These are phyloP conservation scores for Centaurea solstitialis DNA, from an alignment of 129 eudicot species.

Conservation along the genomic window DNA sequence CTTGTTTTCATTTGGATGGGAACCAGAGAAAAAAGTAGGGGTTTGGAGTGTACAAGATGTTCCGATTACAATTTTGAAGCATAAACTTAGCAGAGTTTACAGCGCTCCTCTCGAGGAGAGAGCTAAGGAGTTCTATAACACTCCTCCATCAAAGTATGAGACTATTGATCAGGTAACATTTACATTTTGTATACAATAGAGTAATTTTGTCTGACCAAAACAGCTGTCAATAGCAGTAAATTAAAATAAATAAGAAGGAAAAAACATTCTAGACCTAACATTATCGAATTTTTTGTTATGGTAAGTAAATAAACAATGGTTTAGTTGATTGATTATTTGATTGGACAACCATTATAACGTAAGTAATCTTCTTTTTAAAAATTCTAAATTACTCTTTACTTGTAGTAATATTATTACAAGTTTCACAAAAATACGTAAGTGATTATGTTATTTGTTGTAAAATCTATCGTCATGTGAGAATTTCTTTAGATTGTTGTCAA, in stretches of 20 bases:
- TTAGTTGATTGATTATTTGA: too few species aligned
- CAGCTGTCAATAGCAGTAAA: neutral
- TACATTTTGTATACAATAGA: neutral
- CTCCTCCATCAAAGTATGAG: constrained; percentile 83
- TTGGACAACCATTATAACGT: too few species aligned
- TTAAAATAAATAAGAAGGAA: too few species aligned
- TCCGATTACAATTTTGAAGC: constrained; percentile 63
- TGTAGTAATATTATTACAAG: too few species aligned
- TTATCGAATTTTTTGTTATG: too few species aligned
- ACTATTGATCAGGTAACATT: constrained; percentile 73
- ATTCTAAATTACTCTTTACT: neutral
- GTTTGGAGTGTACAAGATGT: constrained; percentile 69
- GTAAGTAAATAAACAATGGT: too few species aligned
- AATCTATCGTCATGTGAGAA: neutral
- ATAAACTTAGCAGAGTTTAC: constrained; percentile 90
- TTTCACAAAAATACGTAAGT: neutral
- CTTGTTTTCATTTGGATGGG: constrained; percentile 69
- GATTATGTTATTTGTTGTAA: neutral
- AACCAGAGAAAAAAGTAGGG: constrained; percentile 69
- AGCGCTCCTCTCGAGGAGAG: constrained; percentile 70
- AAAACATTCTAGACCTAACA: too few species aligned
- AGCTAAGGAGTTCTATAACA: constrained; percentile 52
- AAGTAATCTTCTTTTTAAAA: too few species aligned
- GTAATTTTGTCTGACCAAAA: neutral
- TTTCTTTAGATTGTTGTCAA: neutral